phyloP scores from a whole-genome alignment of 192 early-diverging fungal species.

The Jimgerdemannia lactiflua region DNA sequence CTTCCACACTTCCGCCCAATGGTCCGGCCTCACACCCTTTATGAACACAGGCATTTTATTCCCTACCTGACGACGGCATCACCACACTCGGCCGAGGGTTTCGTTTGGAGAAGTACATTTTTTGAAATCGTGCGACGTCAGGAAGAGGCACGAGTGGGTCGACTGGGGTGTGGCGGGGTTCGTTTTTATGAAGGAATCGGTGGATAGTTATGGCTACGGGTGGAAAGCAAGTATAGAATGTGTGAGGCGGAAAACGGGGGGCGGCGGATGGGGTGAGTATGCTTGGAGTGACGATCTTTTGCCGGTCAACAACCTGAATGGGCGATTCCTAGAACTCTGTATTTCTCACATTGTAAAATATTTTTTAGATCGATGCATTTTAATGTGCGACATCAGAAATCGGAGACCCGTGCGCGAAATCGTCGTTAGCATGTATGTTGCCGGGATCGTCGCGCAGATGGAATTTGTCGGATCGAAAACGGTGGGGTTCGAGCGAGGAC shows the following conservation, averaged over 20 bases:
- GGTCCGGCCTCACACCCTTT: background rate
- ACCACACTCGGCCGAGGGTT: conserved; percentile 9
- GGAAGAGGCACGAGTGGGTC: background rate
- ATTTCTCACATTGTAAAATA: background rate
- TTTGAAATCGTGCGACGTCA: conserved; percentile 9
- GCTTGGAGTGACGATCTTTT: too few relatives aligned
- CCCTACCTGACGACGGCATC: conserved; percentile 2
- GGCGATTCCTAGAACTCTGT: too few relatives aligned
- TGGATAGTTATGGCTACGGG: conserved; percentile 11
- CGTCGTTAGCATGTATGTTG: too few relatives aligned
- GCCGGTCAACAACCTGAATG: too few relatives aligned
- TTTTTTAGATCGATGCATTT: conserved; percentile 2
- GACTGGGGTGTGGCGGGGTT: background rate
- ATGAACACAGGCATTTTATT: conserved; percentile 1
- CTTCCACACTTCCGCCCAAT: too few relatives aligned
- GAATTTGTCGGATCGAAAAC: too few relatives aligned
- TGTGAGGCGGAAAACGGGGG: too few relatives aligned
- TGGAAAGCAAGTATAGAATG: conserved; percentile 13
- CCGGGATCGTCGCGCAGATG: too few relatives aligned
- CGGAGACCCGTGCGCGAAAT: conserved; percentile 3
- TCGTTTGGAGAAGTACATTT: conserved; percentile 3
- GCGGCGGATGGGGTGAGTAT: too few relatives aligned
- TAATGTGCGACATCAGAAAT: conserved; percentile 4
- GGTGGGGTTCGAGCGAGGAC: too few relatives aligned
- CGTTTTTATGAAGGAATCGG: background rate